Conservation (phyloP, 1,284 basidiomycete genomes). For the Cryptococcus wingfieldii region DNA sequence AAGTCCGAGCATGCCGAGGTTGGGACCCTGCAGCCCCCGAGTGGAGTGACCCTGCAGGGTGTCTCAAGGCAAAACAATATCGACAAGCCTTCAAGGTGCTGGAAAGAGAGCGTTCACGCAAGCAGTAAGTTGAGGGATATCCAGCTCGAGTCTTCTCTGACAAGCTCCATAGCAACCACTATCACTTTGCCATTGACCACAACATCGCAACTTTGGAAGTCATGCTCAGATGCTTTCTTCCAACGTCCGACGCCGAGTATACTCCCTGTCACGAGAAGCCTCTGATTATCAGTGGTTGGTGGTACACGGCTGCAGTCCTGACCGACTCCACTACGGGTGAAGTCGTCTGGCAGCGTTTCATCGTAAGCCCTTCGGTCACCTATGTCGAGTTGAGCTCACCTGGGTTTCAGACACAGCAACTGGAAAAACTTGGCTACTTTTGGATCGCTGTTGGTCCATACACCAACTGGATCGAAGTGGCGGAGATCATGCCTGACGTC, state of each 20-base stretch:
- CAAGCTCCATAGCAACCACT: not conserved
- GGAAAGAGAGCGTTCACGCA: conserved; percentile 12
- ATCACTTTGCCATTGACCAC: not conserved
- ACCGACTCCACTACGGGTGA: conserved; percentile 19
- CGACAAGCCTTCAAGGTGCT: conserved; percentile 24
- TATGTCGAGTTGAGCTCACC: too few relatives aligned
- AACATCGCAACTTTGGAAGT: conserved; percentile 3
- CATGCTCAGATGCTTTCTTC: conserved; percentile 14
- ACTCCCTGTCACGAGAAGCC: conserved; percentile 15
- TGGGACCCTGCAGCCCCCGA: conserved; percentile 18
- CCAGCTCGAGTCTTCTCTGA: too few relatives aligned
- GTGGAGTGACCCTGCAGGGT: conserved; percentile 20
- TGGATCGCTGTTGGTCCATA: conserved; percentile 21
- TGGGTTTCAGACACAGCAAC: conserved; percentile 8
- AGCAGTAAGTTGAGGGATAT: conserved; percentile 13
- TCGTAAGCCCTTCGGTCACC: conserved; percentile 7
- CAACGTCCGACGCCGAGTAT: not conserved
- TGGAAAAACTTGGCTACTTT: conserved; percentile 3
- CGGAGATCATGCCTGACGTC: conserved; percentile 32
- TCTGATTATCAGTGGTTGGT: conserved; percentile 7
- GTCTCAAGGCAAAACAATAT: conserved; percentile 27
- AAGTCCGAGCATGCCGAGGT: conserved; percentile 6
- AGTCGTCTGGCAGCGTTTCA: conserved; percentile 21
- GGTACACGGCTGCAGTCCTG: conserved; percentile 18
- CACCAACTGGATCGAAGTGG: conserved; percentile 19